A percentile compares a stretch with the other conserved stretches of the same genome.
Conservation (phyloP, 2,329 filamentous ascomycete genomes). For the Monosporascus cannonballus region DNA sequence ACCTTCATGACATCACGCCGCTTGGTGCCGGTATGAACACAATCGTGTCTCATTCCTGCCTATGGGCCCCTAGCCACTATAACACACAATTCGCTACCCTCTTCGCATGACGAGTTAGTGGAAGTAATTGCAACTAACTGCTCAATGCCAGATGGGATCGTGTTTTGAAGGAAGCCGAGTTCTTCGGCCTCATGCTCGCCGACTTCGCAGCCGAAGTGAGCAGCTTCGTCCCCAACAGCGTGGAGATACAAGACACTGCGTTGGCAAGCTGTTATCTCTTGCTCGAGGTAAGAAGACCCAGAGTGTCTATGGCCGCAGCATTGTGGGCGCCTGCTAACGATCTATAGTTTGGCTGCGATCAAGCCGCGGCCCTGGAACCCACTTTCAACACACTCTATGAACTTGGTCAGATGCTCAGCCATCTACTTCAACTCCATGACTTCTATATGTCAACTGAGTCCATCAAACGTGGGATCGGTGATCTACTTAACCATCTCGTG, state of each 20-base stretch:
- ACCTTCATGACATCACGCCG: too few relatives aligned
- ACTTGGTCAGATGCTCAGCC: slow-evolving; percentile 30
- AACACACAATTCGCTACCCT: too few relatives aligned
- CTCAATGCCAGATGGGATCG: slow-evolving; percentile 26
- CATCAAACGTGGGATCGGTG: slow-evolving; percentile 26
- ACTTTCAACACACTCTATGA: slow-evolving; percentile 34
- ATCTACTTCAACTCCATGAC: slow-evolving; percentile 29
- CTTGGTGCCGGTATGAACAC: too few relatives aligned
- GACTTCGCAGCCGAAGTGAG: slow-evolving; percentile 29
- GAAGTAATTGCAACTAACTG: too few relatives aligned
- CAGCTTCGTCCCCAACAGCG: slow-evolving; percentile 19
- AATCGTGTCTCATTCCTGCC: too few relatives aligned
- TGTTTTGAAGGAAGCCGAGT: slow-evolving; percentile 33
- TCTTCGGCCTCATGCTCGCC: slow-evolving; percentile 34
- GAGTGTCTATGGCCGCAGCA: neutral
- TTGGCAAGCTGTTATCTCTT: slow-evolving; percentile 32
- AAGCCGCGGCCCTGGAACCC: slow-evolving; percentile 31
- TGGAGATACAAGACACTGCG: slow-evolving; percentile 23
- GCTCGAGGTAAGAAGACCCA: slow-evolving; percentile 26
- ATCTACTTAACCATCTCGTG: slow-evolving; percentile 30
- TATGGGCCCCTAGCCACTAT: too few relatives aligned
- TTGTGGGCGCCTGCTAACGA: too few relatives aligned
- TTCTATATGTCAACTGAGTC: slow-evolving; percentile 26
- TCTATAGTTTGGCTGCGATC: slow-evolving; percentile 30
- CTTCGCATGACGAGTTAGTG: too few relatives aligned